Evolutionary conservation across 164 flowering plant species (phyloP).

Genomic region (grape (Vitis vinifera)): DNA sequence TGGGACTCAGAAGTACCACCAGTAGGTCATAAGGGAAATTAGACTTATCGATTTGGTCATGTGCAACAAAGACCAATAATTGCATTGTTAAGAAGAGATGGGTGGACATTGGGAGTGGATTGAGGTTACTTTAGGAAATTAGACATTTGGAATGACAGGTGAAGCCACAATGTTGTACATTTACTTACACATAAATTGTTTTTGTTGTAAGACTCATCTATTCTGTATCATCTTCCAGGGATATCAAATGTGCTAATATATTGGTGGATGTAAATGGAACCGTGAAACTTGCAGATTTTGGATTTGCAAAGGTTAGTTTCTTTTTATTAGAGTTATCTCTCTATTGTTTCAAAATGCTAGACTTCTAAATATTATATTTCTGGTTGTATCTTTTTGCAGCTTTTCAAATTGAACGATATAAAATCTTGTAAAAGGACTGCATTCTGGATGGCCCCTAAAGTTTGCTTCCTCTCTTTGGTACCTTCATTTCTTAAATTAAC

Average conservation of each 20-base stretch:
- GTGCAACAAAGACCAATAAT: too few species aligned
- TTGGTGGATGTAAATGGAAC: conserved; percentile 39
- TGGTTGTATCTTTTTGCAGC: conserved; percentile 20
- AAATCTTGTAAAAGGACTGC: conserved; percentile 46
- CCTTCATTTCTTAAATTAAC: too few species aligned
- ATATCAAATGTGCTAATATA: conserved; percentile 8
- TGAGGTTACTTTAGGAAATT: too few species aligned
- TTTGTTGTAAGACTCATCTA: neutral
- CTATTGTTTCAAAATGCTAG: neutral
- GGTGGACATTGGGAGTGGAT: too few species aligned
- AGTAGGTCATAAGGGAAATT: too few species aligned
- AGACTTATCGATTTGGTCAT: too few species aligned
- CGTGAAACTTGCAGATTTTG: conserved; percentile 29
- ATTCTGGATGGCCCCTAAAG: conserved; percentile 56
- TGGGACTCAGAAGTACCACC: too few species aligned
- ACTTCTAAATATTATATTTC: neutral
- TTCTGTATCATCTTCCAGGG: conserved; percentile 20
- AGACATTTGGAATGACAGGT: too few species aligned
- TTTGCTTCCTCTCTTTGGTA: conserved; percentile 4
- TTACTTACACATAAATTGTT: neutral
- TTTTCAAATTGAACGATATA: conserved; percentile 33
- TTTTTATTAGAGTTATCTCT: too few species aligned
- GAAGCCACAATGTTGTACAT: too few species aligned
- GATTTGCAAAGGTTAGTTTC: too few species aligned
- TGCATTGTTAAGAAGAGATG: too few species aligned